These are phyloP conservation scores for Neurospora sp. DNA, from an alignment of 495 filamentous ascomycete genomes.

Conservation along the genomic window DNA sequence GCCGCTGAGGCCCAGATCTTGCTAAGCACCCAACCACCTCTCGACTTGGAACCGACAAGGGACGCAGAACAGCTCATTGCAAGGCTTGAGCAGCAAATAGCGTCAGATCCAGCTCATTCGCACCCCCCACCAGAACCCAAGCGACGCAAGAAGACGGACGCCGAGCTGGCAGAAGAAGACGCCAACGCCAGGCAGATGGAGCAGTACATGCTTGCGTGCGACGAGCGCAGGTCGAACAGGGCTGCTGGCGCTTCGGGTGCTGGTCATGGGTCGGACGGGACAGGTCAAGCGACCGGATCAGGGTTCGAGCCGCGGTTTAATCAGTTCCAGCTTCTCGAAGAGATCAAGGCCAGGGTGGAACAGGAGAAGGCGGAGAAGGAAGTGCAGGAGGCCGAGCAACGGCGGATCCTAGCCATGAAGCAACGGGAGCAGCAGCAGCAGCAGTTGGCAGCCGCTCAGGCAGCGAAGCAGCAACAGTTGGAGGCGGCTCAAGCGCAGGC, in stretches of 20 bases:
- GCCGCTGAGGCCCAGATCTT: slow-evolving; percentile 64
- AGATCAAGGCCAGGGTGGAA: slow-evolving; percentile 46
- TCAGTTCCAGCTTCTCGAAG: slow-evolving; percentile 78
- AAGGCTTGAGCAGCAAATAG: slow-evolving; percentile 45
- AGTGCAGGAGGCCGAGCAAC: slow-evolving; percentile 55
- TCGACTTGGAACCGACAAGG: slow-evolving; percentile 66
- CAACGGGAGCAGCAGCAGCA: slow-evolving; percentile 24
- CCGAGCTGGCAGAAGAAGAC: slow-evolving; percentile 89
- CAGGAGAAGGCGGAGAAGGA: slow-evolving; percentile 63
- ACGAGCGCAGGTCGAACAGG: slow-evolving; percentile 64
- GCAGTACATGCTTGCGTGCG: slow-evolving; percentile 84
- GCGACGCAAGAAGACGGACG: slow-evolving; percentile 82
- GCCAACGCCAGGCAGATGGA: slow-evolving; percentile 81
- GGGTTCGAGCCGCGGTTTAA: slow-evolving; percentile 82
- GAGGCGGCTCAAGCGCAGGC: slow-evolving; percentile 26
- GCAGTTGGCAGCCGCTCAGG: slow-evolving; percentile 14
- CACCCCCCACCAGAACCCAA: slow-evolving; percentile 73
- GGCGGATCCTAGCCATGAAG: slow-evolving; percentile 47
- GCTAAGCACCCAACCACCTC: slow-evolving; percentile 55
- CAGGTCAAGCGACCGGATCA: slow-evolving; percentile 58
- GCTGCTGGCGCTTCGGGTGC: slow-evolving; percentile 44
- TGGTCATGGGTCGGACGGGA: slow-evolving; percentile 55
- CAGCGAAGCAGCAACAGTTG: slow-evolving; percentile 27
- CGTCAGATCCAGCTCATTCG: slow-evolving; percentile 66
- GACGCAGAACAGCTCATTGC: slow-evolving; percentile 55